Conservation (phyloP, 495 filamentous ascomycete species). For the Aspergillus ostianus region DNA sequence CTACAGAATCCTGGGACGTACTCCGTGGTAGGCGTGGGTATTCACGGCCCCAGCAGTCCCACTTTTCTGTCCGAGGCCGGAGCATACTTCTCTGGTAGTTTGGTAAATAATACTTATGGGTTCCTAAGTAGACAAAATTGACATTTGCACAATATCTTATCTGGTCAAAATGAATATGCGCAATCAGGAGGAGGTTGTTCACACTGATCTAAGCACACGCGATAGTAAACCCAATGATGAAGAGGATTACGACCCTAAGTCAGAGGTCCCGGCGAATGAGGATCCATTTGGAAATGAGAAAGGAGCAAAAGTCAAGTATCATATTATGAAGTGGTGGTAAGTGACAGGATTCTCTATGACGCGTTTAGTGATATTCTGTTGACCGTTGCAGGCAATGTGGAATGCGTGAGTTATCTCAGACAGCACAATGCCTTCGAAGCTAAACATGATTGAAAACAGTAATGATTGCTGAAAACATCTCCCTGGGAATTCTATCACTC, state of each 20-base stretch:
- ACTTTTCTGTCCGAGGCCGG: background rate
- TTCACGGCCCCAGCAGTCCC: background rate
- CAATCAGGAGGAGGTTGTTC: background rate
- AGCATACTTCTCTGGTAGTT: background rate
- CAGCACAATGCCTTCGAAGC: background rate
- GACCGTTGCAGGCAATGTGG: background rate
- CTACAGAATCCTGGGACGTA: background rate
- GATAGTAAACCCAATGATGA: background rate
- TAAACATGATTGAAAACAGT: slow-evolving; percentile 20
- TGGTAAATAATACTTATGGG: background rate
- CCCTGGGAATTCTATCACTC: slow-evolving; percentile 64
- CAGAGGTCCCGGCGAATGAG: background rate
- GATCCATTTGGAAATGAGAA: background rate
- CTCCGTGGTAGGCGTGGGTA: background rate
- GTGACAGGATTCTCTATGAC: background rate
- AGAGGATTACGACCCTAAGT: background rate
- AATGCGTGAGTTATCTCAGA: background rate
- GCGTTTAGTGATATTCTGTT: background rate
- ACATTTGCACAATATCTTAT: background rate
- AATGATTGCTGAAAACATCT: slow-evolving; percentile 71
- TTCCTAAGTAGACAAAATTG: background rate
- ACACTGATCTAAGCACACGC: background rate
- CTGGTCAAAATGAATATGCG: background rate
- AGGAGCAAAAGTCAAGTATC: background rate
- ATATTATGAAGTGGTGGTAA: background rate